These are phyloP conservation scores for Chenopodium suecicum DNA, from an alignment of 148 eudicot genomes.

Conservation along the genomic window DNA sequence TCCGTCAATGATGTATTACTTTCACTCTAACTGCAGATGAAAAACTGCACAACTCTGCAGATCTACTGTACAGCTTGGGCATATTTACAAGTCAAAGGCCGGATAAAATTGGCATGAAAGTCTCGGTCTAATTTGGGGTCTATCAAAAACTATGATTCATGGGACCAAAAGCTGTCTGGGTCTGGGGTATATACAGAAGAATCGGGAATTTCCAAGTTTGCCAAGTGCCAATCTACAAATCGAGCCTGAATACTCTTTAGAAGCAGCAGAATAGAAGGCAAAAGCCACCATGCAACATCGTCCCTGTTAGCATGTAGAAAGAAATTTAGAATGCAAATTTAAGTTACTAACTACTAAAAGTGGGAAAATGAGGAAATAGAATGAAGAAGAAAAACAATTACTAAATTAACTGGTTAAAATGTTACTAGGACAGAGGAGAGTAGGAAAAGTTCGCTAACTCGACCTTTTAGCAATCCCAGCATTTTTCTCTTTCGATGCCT, in stretches of 20 bases:
- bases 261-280: conserved; percentile 60
- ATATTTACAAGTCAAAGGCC: conserved; percentile 21
- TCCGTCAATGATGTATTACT: conserved; percentile 1
- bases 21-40: conserved; percentile 13
- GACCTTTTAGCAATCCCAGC: conserved; percentile 51
- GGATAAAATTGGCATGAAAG: background rate
- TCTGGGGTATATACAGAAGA: conserved; percentile 64
- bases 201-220: conserved; percentile 74
- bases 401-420: background rate
- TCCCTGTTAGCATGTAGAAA: conserved; percentile 41
- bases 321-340: background rate
- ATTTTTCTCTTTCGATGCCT: conserved; percentile 35
- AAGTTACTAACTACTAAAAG: too few species aligned
- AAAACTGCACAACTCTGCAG: conserved; percentile 15
- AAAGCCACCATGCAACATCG: conserved; percentile 76
- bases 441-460: conserved; percentile 9
- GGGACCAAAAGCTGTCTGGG: conserved; percentile 74
- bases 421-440: background rate
- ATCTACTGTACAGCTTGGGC: conserved; percentile 21
- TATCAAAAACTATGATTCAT: conserved; percentile 35
- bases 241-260: conserved; percentile 73
- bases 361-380: background rate
- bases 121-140: background rate
- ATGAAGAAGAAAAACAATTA: background rate
- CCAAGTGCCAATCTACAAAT: conserved; percentile 82